Base-by-base conservation (phyloP, 345 rosid species). In the Boechera retrofracta region DNA sequence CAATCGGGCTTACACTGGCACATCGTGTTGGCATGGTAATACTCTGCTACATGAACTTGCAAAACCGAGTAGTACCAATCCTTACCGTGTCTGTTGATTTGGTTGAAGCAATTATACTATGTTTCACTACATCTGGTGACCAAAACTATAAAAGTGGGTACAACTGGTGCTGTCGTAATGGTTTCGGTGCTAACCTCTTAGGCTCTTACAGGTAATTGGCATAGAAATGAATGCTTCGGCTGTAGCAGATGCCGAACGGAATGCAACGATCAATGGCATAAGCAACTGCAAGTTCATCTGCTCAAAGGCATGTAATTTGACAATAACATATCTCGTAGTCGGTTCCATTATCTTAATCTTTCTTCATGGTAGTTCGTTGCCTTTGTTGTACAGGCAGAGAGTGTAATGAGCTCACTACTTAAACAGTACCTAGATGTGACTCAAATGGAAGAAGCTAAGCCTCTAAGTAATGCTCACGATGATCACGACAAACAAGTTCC, bases 221-320 rank as follows among this genome's bases (percentile, higher is more conserved):
- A 87, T 92, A 81, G 99, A 95, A 86, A 89, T 92, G 97, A 95
- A 95, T 79, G 93, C 94, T 60, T 95, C 99, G 51, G 98, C 99
- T 16, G 97, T 95, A 67, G 85, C 83, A 72, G 98, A 95, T 87
- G 99, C 99, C 18, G 83, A 86, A 57, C 71, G 84, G 53, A 95
- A 95, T 78, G 99, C 99, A 54, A 89, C 87, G 84, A 86, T 89
- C 68, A 95, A 95, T 80, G 91, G 89, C 85, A 86, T 95, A 75
- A 88, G 81, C 64, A 92, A 95, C 84, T 87, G 92, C 87, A 89
- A 83, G 82, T 95, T 92, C 84, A 83, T 91, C 61, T 86, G 97
- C 77, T 84, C 89, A 76, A 95, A 95, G 98, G 99, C 91, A 63
- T 68, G 87, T 52, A 21, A 62, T 75, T 33, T 39, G 57, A 60